These are phyloP conservation scores for Lachancea kluyveri DNA, from an alignment of 805 yeast genomes.

Conservation along the genomic window DNA sequence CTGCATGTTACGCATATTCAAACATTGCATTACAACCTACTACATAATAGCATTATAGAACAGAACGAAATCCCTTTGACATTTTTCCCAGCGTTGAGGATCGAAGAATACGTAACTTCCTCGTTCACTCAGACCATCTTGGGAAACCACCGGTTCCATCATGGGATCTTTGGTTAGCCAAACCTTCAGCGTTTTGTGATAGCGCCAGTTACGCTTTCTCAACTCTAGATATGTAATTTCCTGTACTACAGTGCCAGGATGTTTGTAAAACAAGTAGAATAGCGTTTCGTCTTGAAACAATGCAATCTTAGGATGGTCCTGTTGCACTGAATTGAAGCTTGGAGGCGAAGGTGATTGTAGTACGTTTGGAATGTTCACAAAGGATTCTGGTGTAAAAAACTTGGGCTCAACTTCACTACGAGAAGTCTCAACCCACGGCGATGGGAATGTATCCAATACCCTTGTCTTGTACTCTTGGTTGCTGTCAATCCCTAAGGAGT, in stretches of 20 bases:
- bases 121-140: conserved; percentile 69
- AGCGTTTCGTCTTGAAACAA: conserved; percentile 84
- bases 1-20: too few species aligned
- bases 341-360: conserved; percentile 28
- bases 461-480: conserved; percentile 14
- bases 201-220: conserved; percentile 92
- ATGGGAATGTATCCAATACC: conserved; percentile 53
- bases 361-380: conserved; percentile 32
- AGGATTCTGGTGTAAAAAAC: conserved; percentile 58
- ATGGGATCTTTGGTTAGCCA: conserved; percentile 95
- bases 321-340: conserved; percentile 30
- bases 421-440: conserved; percentile 94
- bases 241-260: conserved; percentile 87
- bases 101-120: conserved; percentile 94
- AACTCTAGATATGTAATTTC: conserved; percentile 91
- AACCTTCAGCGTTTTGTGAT: conserved; percentile 89
- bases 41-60: conserved; percentile 59
- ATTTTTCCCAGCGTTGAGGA: conserved; percentile 93
- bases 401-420: conserved; percentile 86
- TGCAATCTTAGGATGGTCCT: conserved; percentile 42
- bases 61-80: conserved; percentile 62
- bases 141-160: conserved; percentile 79
- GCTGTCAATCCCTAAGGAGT: conserved; percentile 25
- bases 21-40: conserved; percentile 5
- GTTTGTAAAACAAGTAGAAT: conserved; percentile 88